Percentiles rank a stretch among this genome's conserved stretches.
These are phyloP conservation scores for Pythium rishiriense DNA, from an alignment of 352 stramenopile species.

Conservation along the genomic window DNA sequence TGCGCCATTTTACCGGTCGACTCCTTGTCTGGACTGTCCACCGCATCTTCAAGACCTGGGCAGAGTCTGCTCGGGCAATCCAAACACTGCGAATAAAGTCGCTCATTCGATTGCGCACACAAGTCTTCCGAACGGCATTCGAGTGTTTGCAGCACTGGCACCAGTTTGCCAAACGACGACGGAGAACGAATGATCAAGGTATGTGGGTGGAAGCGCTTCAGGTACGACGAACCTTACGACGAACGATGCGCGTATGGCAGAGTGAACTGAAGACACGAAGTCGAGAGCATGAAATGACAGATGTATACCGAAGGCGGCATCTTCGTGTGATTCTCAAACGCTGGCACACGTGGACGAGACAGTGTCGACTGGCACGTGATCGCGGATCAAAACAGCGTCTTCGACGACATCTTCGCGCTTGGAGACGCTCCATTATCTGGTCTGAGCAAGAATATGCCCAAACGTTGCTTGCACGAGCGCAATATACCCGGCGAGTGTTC, in stretches of 20 bases:
- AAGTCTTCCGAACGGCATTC: conserved; percentile 37
- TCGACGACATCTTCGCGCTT: not conserved
- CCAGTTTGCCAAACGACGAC: conserved; percentile 28
- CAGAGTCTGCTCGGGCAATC: conserved; percentile 1
- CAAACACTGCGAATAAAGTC: conserved; percentile 22
- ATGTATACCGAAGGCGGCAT: not conserved
- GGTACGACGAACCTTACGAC: conserved; percentile 23
- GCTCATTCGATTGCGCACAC: conserved; percentile 31
- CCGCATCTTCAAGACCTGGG: conserved; percentile 27
- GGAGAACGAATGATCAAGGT: conserved; percentile 30
- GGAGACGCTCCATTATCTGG: conserved; percentile 2
- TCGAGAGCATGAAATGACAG: not conserved
- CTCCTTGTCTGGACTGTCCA: conserved; percentile 24
- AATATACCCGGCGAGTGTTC: not conserved
- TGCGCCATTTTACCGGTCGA: conserved; percentile 19
- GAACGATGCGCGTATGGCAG: conserved; percentile 32
- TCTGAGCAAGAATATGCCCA: not conserved
- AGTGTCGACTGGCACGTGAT: not conserved
- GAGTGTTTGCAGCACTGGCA: conserved; percentile 51
- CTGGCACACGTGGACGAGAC: not conserved
- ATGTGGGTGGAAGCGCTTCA: conserved; percentile 44
- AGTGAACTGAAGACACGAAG: not conserved
- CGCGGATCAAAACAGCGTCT: not conserved
- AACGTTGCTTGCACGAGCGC: not conserved
- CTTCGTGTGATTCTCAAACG: not conserved